Percentiles rank a stretch among this genome's conserved stretches.
phyloP scores from a whole-genome alignment of 805 yeast genomes.

The Helenozyma rhizophorensis region DNA sequence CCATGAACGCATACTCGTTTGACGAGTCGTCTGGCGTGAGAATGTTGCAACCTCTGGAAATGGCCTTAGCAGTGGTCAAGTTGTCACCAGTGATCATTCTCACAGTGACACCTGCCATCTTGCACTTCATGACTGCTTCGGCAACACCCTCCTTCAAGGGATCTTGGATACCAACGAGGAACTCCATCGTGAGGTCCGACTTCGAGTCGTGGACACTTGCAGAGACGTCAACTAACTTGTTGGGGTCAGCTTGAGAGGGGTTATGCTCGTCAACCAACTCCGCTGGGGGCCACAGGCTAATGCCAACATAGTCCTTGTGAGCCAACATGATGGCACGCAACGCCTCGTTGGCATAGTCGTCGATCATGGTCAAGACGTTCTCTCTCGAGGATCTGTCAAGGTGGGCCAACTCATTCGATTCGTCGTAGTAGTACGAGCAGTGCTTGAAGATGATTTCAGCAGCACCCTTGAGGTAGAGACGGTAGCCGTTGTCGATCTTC shows the following conservation, averaged over 20 bases:
- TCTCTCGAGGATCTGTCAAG: conserved; percentile 28
- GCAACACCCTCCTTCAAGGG: conserved; percentile 88
- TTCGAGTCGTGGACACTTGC: conserved; percentile 22
- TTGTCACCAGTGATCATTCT: conserved; percentile 99
- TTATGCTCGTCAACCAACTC: conserved; percentile 31
- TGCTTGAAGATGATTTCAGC: conserved; percentile 76
- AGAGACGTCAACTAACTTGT: conserved; percentile 21
- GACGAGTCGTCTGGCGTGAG: conserved; percentile 47
- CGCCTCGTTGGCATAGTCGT: conserved; percentile 68
- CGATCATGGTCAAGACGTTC: conserved; percentile 31
- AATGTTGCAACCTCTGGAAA: conserved; percentile 83
- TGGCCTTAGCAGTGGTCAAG: conserved; percentile 84
- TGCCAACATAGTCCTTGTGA: conserved; percentile 59
- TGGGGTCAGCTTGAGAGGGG: conserved; percentile 37
- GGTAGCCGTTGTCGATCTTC: conserved; percentile 42
- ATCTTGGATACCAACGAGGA: conserved; percentile 89
- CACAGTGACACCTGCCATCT: conserved; percentile 87
- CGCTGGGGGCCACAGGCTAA: conserved; percentile 65
- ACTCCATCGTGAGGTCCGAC: conserved; percentile 31
- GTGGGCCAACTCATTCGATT: conserved; percentile 21
- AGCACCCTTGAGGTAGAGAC: conserved; percentile 86
- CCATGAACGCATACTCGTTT: conserved; percentile 68
- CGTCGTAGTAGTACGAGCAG: conserved; percentile 43
- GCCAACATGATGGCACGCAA: conserved; percentile 86
- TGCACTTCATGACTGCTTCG: conserved; percentile 84